Evolutionary conservation across 108 stramenopile genomes (phyloP).

Genomic region (Mediolabrus comicus): DNA sequence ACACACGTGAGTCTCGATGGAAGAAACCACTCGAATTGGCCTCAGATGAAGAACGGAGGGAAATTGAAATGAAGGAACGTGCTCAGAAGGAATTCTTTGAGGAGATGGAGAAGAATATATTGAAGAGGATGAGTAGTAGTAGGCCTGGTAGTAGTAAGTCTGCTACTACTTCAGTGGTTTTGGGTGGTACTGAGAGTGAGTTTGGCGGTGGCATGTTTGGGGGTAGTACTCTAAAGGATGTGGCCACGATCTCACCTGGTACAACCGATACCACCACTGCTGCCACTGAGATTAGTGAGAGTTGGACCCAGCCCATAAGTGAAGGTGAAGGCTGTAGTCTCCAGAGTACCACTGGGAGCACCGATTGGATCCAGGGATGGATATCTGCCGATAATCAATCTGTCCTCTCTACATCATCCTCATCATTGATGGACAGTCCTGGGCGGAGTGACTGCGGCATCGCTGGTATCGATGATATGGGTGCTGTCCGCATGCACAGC

Average conservation of each 20-base stretch:
- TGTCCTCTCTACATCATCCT: background rate
- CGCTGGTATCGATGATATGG: background rate
- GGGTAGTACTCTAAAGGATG: background rate
- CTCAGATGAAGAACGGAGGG: slow-evolving; percentile 52
- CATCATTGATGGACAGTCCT: background rate
- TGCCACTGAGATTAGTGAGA: background rate
- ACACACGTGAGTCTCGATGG: slow-evolving; percentile 94
- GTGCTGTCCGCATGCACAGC: background rate
- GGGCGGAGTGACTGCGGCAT: slow-evolving; percentile 11
- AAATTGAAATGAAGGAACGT: slow-evolving; percentile 68
- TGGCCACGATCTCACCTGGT: background rate
- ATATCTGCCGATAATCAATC: background rate
- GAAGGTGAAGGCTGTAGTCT: background rate
- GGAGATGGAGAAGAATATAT: slow-evolving; percentile 88
- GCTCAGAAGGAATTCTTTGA: slow-evolving; percentile 82
- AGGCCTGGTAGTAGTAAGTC: background rate
- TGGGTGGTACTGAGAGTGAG: no score
- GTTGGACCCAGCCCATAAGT: background rate
- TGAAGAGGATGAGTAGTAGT: slow-evolving; percentile 37
- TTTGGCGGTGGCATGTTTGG: background rate
- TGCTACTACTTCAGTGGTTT: no score
- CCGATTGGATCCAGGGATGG: slow-evolving; percentile 17
- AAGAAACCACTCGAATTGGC: slow-evolving; percentile 85
- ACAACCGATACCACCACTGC: background rate
- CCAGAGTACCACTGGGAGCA: background rate